Percentiles rank a stretch among this genome's conserved stretches.
phyloP scores from a whole-genome alignment of 805 yeast species.

The Metschnikowia santaceciliae region DNA sequence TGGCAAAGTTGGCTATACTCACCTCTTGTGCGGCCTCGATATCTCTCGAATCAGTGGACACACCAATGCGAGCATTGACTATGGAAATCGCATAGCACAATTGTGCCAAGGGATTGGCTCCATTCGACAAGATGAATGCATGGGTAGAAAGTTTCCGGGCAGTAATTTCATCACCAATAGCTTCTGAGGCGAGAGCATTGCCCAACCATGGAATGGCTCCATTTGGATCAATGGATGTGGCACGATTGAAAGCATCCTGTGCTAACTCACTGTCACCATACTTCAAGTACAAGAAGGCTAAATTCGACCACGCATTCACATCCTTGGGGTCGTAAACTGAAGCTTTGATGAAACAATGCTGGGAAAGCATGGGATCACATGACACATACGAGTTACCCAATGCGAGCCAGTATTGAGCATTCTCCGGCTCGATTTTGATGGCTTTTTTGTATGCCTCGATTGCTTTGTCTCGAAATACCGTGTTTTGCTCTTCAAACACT shows the following conservation, averaged over 20 bases:
- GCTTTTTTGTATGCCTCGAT: constrained; percentile 60
- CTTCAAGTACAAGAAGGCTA: constrained; percentile 72
- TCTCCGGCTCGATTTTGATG: constrained; percentile 65
- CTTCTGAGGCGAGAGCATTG: constrained; percentile 62
- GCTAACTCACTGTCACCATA: constrained; percentile 72
- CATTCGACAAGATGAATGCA: constrained; percentile 73
- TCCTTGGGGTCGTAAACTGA: constrained; percentile 64
- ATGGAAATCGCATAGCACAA: constrained; percentile 65
- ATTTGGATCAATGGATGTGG: constrained; percentile 81
- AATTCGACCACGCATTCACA: constrained; percentile 69
- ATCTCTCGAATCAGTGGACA: constrained; percentile 48
- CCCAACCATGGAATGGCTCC: constrained; percentile 80
- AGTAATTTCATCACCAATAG: constrained; percentile 43
- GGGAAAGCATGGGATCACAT: constrained; percentile 68
- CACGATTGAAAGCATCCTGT: constrained; percentile 61
- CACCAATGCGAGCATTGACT: constrained; percentile 41
- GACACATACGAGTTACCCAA: constrained; percentile 73
- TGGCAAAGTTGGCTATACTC: constrained; percentile 63
- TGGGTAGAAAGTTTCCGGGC: constrained; percentile 68
- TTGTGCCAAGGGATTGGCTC: constrained; percentile 65
- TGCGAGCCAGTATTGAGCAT: constrained; percentile 74
- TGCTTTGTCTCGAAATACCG: constrained; percentile 45
- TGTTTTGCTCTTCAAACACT: constrained; percentile 6
- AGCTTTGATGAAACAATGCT: constrained; percentile 90
- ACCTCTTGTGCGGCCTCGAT: constrained; percentile 60